Conservation (phyloP, 2,329 filamentous ascomycete genomes). For the Penicillium sp. region DNA sequence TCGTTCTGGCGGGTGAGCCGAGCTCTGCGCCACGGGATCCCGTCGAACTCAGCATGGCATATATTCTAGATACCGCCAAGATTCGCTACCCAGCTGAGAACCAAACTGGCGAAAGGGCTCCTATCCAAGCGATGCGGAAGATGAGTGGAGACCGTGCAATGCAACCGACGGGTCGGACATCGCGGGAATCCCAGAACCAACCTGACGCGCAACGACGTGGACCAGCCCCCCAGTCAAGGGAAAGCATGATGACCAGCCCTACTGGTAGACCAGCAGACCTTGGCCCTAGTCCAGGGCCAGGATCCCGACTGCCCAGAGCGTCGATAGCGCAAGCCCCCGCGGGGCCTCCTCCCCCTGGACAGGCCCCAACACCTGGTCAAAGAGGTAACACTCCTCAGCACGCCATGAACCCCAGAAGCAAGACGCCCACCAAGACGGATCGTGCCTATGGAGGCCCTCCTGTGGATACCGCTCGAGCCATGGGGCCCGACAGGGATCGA, state of each 20-base stretch:
- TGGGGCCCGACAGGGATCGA: too few relatives aligned
- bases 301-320: slow-evolving; percentile 53
- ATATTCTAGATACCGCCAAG: slow-evolving; percentile 87
- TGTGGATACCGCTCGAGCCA: too few relatives aligned
- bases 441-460: too few relatives aligned
- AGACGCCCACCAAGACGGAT: slow-evolving; percentile 45
- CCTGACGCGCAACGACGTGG: slow-evolving; percentile 31
- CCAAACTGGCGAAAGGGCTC: slow-evolving; percentile 35
- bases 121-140: slow-evolving; percentile 35
- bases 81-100: slow-evolving; percentile 86
- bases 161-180: too few relatives aligned
- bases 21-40: slow-evolving; percentile 74
- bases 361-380: slow-evolving; percentile 53
- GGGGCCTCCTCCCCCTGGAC: slow-evolving; percentile 57
- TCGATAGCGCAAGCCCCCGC: slow-evolving; percentile 52
- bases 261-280: slow-evolving; percentile 23
- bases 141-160: slow-evolving; percentile 37
- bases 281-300: slow-evolving; percentile 30
- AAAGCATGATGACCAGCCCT: slow-evolving; percentile 31
- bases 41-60: slow-evolving; percentile 77
- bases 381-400: slow-evolving; percentile 36
- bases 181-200: slow-evolving; percentile 33
- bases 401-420: slow-evolving; percentile 35
- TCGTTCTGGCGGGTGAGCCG: slow-evolving; percentile 87
- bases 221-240: slow-evolving; percentile 36